These are phyloP conservation scores for Aspergillus phoenicis DNA, from an alignment of 2,329 filamentous ascomycete genomes.

Conservation along the genomic window DNA sequence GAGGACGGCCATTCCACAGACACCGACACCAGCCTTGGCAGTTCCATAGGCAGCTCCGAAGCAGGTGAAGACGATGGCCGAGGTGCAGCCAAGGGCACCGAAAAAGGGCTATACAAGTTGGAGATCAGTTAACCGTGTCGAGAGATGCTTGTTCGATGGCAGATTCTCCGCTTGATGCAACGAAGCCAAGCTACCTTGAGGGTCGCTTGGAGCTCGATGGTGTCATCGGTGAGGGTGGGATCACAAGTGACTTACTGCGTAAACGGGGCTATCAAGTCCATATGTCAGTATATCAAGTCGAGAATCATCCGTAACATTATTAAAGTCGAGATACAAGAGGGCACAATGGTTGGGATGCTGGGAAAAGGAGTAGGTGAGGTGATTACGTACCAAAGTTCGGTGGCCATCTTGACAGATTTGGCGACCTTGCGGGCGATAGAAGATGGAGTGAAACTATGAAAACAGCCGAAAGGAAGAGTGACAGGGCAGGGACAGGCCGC, in stretches of 20 bases:
- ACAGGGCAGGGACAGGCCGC: constrained; percentile 27
- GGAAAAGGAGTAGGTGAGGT: constrained; percentile 35
- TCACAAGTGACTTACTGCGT: constrained; percentile 78
- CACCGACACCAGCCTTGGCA: constrained; percentile 98
- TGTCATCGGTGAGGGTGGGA: constrained; percentile 12
- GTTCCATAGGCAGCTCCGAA: constrained; percentile 97
- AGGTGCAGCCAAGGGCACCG: constrained; percentile 94
- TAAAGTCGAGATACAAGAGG: constrained; percentile 6
- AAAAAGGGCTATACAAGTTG: constrained; percentile 74
- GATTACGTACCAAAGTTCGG: constrained; percentile 78
- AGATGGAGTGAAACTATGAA: constrained; percentile 16
- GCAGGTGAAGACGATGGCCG: constrained; percentile 94
- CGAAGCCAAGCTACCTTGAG: background rate
- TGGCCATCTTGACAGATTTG: constrained; percentile 63
- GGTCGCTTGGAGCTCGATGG: constrained; percentile 6
- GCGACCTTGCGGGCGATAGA: constrained; percentile 22
- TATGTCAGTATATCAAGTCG: constrained; percentile 25
- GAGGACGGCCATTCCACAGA: constrained; percentile 96
- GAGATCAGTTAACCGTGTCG: constrained; percentile 4
- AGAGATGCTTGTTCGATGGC: background rate
- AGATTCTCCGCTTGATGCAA: background rate
- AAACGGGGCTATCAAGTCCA: constrained; percentile 74
- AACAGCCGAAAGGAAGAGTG: constrained; percentile 20
- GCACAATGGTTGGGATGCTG: constrained; percentile 36
- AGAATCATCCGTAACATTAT: background rate